Percentiles rank a stretch among this genome's conserved stretches.
Conservation (phyloP, 176 grass and related monocot genomes). For the Phragmites australis region DNA sequence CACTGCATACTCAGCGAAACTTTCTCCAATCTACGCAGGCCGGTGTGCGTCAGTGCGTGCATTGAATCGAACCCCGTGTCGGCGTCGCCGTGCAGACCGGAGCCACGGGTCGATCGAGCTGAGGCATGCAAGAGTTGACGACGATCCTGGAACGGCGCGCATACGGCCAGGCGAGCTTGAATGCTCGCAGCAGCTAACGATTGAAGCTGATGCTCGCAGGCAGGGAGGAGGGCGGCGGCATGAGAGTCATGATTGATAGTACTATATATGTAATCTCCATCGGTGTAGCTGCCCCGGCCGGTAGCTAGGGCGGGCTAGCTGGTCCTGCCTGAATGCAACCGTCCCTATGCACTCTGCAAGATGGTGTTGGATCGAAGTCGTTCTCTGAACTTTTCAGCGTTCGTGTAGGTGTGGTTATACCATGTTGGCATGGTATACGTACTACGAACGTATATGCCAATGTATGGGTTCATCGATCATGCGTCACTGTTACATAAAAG, state of each 20-base stretch:
- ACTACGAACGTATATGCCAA: too few relatives aligned
- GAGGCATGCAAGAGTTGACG: slow-evolving; percentile 11
- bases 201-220: too few relatives aligned
- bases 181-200: slow-evolving; percentile 2
- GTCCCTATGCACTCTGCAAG: background rate
- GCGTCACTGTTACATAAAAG: too few relatives aligned
- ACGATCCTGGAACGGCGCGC: slow-evolving; percentile 26
- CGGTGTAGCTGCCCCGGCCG: too few relatives aligned
- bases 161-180: background rate
- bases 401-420: too few relatives aligned
- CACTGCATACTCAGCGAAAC: slow-evolving; percentile 25
- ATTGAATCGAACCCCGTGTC: background rate
- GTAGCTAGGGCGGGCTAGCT: background rate
- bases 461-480: too few relatives aligned
- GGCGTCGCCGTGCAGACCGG: background rate
- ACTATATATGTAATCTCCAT: too few relatives aligned
- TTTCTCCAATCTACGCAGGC: background rate
- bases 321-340: background rate
- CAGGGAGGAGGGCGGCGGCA: too few relatives aligned
- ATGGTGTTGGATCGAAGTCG: background rate
- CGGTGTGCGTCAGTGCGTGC: background rate
- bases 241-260: too few relatives aligned
- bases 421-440: too few relatives aligned
- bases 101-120: background rate
- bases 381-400: background rate